These are phyloP conservation scores for Collybiopsis luxurians DNA, from an alignment of 768 basidiomycete genomes.

Conservation along the genomic window DNA sequence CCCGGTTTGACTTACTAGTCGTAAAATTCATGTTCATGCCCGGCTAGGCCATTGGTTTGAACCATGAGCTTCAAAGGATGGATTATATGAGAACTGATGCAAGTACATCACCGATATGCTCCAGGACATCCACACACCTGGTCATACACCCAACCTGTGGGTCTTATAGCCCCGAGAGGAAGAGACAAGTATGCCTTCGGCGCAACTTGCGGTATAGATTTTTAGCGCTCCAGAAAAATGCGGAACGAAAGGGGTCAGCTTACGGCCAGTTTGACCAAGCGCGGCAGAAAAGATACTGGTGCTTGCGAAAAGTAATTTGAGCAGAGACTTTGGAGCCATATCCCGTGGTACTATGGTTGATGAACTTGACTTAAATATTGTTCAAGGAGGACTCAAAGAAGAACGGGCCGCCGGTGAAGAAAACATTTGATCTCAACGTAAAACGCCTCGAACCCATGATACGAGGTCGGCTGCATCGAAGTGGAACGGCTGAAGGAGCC, in stretches of 20 bases:
- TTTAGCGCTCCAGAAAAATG: background rate
- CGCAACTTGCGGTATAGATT: constrained; percentile 32
- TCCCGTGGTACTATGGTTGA: too few species aligned
- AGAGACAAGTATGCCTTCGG: constrained; percentile 40
- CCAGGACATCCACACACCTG: constrained; percentile 24
- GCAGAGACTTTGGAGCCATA: background rate
- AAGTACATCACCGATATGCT: background rate
- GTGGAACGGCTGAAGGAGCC: background rate
- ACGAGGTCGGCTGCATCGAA: too few species aligned
- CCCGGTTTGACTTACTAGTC: constrained; percentile 24
- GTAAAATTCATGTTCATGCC: constrained; percentile 44
- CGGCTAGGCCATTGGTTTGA: constrained; percentile 41
- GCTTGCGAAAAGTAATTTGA: background rate
- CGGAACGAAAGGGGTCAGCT: background rate
- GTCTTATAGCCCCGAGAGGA: constrained; percentile 36
- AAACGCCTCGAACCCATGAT: background rate
- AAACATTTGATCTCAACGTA: background rate
- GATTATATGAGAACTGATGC: background rate
- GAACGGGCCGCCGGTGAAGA: background rate
- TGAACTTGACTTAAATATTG: background rate
- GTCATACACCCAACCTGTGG: constrained; percentile 41
- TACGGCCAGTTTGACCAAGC: constrained; percentile 1
- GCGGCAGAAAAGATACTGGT: background rate
- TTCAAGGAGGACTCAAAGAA: background rate
- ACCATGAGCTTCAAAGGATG: constrained; percentile 30